phyloP scores from a whole-genome alignment of 805 yeast genomes.

The Myxozyma geophila region DNA sequence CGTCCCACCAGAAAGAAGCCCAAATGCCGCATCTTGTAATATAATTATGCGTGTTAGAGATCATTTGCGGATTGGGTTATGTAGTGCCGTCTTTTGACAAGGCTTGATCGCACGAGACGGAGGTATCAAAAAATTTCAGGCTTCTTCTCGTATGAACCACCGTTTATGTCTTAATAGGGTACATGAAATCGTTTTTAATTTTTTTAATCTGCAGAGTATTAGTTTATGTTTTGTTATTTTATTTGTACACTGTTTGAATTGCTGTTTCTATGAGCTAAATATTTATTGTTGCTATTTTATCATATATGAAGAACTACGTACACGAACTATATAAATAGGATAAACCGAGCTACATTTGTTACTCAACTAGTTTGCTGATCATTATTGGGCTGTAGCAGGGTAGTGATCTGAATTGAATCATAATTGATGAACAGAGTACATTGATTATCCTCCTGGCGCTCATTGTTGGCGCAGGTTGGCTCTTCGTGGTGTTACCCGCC shows the following conservation, averaged over 20 bases:
- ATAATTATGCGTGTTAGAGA: slow-evolving; percentile 13
- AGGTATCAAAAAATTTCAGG: neutral
- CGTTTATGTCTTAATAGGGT: slow-evolving; percentile 9
- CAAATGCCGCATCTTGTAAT: slow-evolving; percentile 70
- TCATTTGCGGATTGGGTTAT: slow-evolving; percentile 7
- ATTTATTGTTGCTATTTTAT: neutral
- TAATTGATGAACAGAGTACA: too few relatives aligned
- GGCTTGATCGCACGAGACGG: neutral
- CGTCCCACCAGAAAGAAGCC: slow-evolving; percentile 50
- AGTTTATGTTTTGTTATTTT: slow-evolving; percentile 1
- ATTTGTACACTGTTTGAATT: neutral
- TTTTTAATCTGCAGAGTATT: neutral
- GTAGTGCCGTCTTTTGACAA: slow-evolving; percentile 9
- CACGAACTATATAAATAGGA: too few relatives aligned
- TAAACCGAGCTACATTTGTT: too few relatives aligned
- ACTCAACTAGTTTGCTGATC: neutral
- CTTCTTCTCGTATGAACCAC: neutral
- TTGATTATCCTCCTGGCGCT: too few relatives aligned
- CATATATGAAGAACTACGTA: neutral
- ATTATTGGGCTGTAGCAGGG: too few relatives aligned
- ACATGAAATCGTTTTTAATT: slow-evolving; percentile 7
- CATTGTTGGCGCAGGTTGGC: too few relatives aligned
- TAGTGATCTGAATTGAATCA: too few relatives aligned
- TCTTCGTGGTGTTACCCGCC: too few relatives aligned
- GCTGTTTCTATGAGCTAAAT: neutral